Evolutionary conservation across 139 green algal species (phyloP).

Genomic region (Gonium pectorale): DNA sequence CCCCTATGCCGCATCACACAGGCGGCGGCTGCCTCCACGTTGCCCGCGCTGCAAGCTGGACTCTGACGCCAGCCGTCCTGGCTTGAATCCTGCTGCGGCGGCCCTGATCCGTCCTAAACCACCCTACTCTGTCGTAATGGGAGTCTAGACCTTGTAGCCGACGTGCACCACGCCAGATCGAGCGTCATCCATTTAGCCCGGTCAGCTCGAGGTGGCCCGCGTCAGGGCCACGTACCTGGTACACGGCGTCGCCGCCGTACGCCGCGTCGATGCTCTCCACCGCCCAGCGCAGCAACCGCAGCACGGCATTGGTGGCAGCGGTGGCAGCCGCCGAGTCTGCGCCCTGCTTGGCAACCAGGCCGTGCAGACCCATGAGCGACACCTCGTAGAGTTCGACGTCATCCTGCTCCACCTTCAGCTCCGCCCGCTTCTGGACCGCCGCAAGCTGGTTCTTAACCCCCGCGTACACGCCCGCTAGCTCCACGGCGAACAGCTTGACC

Average conservation of each 20-base stretch:
- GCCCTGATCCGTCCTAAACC: too few relatives aligned
- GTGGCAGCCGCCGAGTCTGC: neutral
- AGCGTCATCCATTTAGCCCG: too few relatives aligned
- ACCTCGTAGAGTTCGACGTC: constrained; percentile 52
- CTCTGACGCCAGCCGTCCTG: too few relatives aligned
- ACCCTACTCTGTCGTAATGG: too few relatives aligned
- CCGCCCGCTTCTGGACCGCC: constrained; percentile 4
- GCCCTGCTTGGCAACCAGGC: constrained; percentile 37
- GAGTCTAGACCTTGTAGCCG: too few relatives aligned
- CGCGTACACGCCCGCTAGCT: constrained; percentile 42
- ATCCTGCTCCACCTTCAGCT: constrained; percentile 13
- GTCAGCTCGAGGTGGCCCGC: too few relatives aligned
- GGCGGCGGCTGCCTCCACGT: too few relatives aligned
- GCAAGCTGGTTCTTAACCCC: constrained; percentile 17
- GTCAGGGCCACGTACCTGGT: constrained; percentile 52
- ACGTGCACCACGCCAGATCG: too few relatives aligned
- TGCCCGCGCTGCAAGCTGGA: too few relatives aligned
- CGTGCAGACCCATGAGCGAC: constrained; percentile 51
- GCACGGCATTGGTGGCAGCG: constrained; percentile 34
- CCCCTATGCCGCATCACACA: too few relatives aligned
- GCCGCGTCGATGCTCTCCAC: constrained; percentile 40
- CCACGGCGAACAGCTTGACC: constrained; percentile 49
- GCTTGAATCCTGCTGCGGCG: too few relatives aligned
- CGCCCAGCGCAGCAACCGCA: constrained; percentile 30
- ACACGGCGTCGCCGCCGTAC: constrained; percentile 45